Conservation (phyloP, 192 early-diverging fungal species). For the Paraglomus occultum region DNA sequence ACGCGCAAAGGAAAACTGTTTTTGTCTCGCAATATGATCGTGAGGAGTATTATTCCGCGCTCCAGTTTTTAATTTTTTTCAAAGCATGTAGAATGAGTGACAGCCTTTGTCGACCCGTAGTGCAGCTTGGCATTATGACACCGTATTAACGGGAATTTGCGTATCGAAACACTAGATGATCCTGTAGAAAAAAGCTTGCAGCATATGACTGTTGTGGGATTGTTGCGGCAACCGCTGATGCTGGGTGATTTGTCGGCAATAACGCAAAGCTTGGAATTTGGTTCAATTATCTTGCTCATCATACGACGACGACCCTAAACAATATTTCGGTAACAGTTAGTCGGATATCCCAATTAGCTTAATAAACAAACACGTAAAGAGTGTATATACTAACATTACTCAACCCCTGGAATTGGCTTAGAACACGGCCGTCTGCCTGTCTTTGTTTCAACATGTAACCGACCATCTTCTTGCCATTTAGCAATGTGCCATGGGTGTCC, state of each 20-base stretch:
- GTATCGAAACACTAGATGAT: too few relatives aligned
- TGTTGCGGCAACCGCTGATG: conserved; percentile 19
- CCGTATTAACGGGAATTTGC: too few relatives aligned
- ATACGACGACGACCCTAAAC: conserved; percentile 7
- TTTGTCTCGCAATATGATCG: too few relatives aligned
- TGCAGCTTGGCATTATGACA: too few relatives aligned
- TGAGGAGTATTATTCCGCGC: too few relatives aligned
- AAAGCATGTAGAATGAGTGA: too few relatives aligned
- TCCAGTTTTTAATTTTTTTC: too few relatives aligned
- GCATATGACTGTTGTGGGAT: too few relatives aligned
- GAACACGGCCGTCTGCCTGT: not conserved
- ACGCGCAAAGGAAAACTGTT: too few relatives aligned
- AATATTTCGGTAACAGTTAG: not conserved
- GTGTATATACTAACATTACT: conserved; percentile 2
- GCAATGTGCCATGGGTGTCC: conserved; percentile 21
- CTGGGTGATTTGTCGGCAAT: conserved; percentile 10
- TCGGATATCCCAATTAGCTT: not conserved
- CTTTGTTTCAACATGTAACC: conserved; percentile 18
- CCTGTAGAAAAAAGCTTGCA: too few relatives aligned
- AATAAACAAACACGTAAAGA: not conserved
- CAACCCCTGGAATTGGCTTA: conserved; percentile 16
- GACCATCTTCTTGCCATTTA: conserved; percentile 10
- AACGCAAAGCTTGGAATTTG: conserved; percentile 13
- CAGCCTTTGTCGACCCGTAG: too few relatives aligned
- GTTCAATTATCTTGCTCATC: conserved; percentile 19